These are phyloP conservation scores for Boletus rubescentipes DNA, from an alignment of 768 basidiomycete genomes.

Conservation along the genomic window DNA sequence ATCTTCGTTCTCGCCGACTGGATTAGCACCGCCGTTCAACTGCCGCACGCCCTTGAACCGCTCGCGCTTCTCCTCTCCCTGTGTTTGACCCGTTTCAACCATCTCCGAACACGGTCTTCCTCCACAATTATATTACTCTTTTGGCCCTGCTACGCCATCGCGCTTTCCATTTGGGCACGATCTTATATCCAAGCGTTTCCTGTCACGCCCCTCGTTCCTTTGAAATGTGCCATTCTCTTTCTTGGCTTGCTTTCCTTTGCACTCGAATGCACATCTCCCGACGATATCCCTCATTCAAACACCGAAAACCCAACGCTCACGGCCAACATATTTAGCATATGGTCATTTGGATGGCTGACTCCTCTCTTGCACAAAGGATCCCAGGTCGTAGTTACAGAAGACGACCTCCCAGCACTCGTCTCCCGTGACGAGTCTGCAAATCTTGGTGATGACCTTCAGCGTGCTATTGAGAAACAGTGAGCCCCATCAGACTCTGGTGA, in stretches of 20 bases:
- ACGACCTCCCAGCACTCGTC: slow-evolving; percentile 78
- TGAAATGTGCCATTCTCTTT: slow-evolving; percentile 43
- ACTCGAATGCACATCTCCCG: slow-evolving; percentile 72
- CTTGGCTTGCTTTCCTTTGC: slow-evolving; percentile 56
- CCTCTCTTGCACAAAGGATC: slow-evolving; percentile 71
- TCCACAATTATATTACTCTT: slow-evolving; percentile 76
- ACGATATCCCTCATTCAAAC: slow-evolving; percentile 41
- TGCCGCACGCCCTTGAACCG: slow-evolving; percentile 58
- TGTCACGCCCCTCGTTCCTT: slow-evolving; percentile 36
- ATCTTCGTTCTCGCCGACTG: slow-evolving; percentile 37
- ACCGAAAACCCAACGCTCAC: slow-evolving; percentile 69
- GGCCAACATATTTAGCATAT: slow-evolving; percentile 80
- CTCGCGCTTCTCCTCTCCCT: slow-evolving; percentile 48
- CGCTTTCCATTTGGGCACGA: slow-evolving; percentile 56
- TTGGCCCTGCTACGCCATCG: slow-evolving; percentile 68
- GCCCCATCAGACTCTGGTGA: slow-evolving; percentile 20
- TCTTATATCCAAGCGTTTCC: slow-evolving; percentile 44
- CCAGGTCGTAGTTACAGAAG: slow-evolving; percentile 69
- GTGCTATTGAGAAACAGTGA: slow-evolving; percentile 63
- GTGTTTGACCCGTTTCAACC: slow-evolving; percentile 62
- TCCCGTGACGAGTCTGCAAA: slow-evolving; percentile 66
- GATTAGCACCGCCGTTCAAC: slow-evolving; percentile 37
- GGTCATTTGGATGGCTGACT: slow-evolving; percentile 88
- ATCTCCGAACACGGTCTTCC: slow-evolving; percentile 66
- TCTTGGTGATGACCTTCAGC: slow-evolving; percentile 60